Evolutionary conservation across 225 moss, liverwort and hornwort genomes (phyloP), one percentile per base, ranked within the genome.

Genomic region (Polytrichum formosum): DNA sequence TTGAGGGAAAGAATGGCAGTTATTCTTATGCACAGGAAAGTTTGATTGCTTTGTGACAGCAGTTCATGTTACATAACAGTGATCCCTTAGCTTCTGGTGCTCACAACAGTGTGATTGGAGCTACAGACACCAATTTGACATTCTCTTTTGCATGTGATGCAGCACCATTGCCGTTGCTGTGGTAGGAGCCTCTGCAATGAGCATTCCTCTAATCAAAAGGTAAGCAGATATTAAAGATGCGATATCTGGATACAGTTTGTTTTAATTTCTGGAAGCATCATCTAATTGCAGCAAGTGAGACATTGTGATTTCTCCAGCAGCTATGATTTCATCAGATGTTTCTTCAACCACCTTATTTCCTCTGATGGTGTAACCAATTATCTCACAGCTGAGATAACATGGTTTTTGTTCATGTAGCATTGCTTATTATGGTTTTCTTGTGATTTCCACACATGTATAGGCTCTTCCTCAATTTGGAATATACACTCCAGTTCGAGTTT

Each of bases 141-240:
- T 8, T 56, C 71, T n/a, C 18, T 61, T 58, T 35, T 75, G 64
- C 63, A 26, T 63, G 21, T 74, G 76, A 56, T 66, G 78, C 90
- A 97, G 96, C 96, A 97, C 86, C 96, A 97, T 62, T 97, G 96
- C 74, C 96, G 96, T 63, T 84, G 84, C 56, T 97, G 96, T 81
- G 96, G 96, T 29, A 87, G 93, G 74, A 93, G 93, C 74, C 82
- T 90, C 67, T 97, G 96, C 64, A 93, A 83, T 30, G 96, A 97
- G 53, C 96, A 97, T 71, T 97, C 96, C 46, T 89, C 89, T 22
- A 97, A 93, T 67, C 96, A 93, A 67, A 97, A 92, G 90, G 96
- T 96, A 61, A 67, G 83, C 27, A 65, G 9, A 63, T 69, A 7
- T 23, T 35, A 23, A 21, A 59, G 23, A 13, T 46, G 46, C 4